Percentiles rank a stretch among this genome's conserved stretches.
Conservation (phyloP, 2,329 filamentous ascomycete species). For the Talaromyces islandicus region DNA sequence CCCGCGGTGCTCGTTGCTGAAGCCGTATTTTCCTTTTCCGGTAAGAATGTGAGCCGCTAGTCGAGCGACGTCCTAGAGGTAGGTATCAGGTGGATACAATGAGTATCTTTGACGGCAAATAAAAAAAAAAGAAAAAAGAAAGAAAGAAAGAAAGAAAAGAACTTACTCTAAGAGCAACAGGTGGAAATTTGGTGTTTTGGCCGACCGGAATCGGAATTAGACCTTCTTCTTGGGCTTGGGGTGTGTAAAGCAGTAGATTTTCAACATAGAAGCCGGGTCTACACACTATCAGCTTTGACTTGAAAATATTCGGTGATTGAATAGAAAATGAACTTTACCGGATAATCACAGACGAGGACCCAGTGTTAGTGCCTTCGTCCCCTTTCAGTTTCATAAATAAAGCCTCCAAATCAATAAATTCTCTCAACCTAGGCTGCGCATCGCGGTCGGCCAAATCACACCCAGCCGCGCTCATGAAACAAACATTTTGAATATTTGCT, state of each 20-base stretch:
- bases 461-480: constrained; percentile 44
- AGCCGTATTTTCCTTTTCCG: constrained; percentile 45
- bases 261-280: constrained; percentile 49
- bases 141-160: too few relatives aligned
- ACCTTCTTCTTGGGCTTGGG: constrained; percentile 41
- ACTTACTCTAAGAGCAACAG: constrained; percentile 43
- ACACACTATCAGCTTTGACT: background rate
- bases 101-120: background rate
- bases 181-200: constrained; percentile 44
- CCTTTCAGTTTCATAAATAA: constrained; percentile 41
- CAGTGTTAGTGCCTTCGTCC: constrained; percentile 31
- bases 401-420: constrained; percentile 48
- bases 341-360: constrained; percentile 43
- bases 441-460: constrained; percentile 46
- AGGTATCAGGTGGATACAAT: background rate
- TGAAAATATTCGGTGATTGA: background rate
- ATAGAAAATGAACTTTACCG: constrained; percentile 25
- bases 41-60: constrained; percentile 45
- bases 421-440: constrained; percentile 44
- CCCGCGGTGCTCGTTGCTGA: constrained; percentile 46
- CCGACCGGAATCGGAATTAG: constrained; percentile 44
- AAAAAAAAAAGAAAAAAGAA: too few relatives aligned
- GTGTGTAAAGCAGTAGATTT: constrained; percentile 45
- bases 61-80: constrained; percentile 40
- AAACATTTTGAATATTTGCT: constrained; percentile 41